phyloP scores from a whole-genome alignment of 441 rosid genomes.

The Croton laevigatus region DNA sequence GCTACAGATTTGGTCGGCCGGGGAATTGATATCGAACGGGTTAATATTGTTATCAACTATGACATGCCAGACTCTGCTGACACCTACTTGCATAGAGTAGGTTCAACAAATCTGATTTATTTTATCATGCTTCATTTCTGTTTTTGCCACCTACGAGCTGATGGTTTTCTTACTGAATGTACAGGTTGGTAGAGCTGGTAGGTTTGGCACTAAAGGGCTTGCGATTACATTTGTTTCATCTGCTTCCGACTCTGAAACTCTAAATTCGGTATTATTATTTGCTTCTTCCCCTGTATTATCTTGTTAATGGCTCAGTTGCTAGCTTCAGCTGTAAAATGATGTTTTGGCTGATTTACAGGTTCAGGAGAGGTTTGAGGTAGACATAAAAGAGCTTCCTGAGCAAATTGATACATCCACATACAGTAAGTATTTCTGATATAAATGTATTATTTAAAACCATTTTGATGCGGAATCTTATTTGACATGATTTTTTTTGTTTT shows the following conservation, averaged over 20 bases:
- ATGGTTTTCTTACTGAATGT: neutral
- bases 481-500: neutral
- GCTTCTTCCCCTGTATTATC: neutral
- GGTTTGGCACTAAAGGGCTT: slow-evolving; percentile 98
- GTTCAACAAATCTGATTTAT: neutral
- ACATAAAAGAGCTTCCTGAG: slow-evolving; percentile 97
- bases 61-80: slow-evolving; percentile 99
- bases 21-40: slow-evolving; percentile 96
- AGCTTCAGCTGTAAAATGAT: neutral
- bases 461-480: neutral
- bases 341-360: slow-evolving; percentile 42
- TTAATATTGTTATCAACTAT: slow-evolving; percentile 93
- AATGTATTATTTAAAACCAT: neutral
- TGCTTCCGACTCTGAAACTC: slow-evolving; percentile 81
- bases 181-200: slow-evolving; percentile 98
- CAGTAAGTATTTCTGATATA: slow-evolving; percentile 45
- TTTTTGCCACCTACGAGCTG: neutral
- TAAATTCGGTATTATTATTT: slow-evolving; percentile 64
- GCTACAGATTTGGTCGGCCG: slow-evolving; percentile 97
- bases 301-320: neutral
- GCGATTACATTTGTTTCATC: slow-evolving; percentile 96
- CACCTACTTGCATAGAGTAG: slow-evolving; percentile 96
- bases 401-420: slow-evolving; percentile 97
- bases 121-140: neutral
- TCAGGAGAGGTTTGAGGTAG: slow-evolving; percentile 96